A percentile compares a stretch with the other conserved stretches of the same genome.
phyloP scores from a whole-genome alignment of 805 yeast genomes.

The Metschnikowia lunata region DNA sequence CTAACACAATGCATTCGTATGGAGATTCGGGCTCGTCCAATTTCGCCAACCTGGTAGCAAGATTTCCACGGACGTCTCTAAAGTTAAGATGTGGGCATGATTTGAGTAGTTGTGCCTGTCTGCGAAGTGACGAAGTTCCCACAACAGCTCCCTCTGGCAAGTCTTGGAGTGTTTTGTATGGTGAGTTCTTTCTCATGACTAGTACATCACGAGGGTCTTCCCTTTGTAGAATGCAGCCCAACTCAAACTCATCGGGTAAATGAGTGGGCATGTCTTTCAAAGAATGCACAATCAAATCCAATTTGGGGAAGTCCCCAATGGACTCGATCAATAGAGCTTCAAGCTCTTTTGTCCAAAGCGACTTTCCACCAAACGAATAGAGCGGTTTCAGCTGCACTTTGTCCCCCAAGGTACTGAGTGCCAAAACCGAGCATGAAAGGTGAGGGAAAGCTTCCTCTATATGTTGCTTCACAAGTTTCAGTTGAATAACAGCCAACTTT shows the following conservation, averaged over 20 bases:
- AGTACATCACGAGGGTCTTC: constrained; percentile 94
- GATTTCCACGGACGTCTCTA: constrained; percentile 78
- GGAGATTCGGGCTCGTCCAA: constrained; percentile 66
- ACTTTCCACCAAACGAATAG: constrained; percentile 93
- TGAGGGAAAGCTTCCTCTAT: constrained; percentile 62
- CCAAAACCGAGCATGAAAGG: constrained; percentile 67
- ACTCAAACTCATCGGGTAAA: constrained; percentile 82
- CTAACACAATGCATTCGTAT: constrained; percentile 74
- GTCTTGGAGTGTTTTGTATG: constrained; percentile 61
- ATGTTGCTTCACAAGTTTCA: constrained; percentile 61
- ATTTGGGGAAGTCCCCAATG: constrained; percentile 57
- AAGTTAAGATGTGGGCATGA: constrained; percentile 72
- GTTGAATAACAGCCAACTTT: constrained; percentile 80
- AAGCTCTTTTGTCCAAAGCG: constrained; percentile 93
- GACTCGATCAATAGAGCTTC: constrained; percentile 69
- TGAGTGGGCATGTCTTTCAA: constrained; percentile 90
- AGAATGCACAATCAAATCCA: constrained; percentile 90
- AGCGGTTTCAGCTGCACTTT: constrained; percentile 79
- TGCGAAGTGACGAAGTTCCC: constrained; percentile 91
- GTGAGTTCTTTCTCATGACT: constrained; percentile 63
- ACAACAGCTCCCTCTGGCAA: constrained; percentile 83
- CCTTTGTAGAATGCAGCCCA: constrained; percentile 82
- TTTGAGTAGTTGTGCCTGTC: constrained; percentile 85
- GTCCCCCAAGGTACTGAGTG: constrained; percentile 86
- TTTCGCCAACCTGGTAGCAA: constrained; percentile 75